Conservation (phyloP, 75 land plant genomes). For the Adiantum capillusveneris region DNA sequence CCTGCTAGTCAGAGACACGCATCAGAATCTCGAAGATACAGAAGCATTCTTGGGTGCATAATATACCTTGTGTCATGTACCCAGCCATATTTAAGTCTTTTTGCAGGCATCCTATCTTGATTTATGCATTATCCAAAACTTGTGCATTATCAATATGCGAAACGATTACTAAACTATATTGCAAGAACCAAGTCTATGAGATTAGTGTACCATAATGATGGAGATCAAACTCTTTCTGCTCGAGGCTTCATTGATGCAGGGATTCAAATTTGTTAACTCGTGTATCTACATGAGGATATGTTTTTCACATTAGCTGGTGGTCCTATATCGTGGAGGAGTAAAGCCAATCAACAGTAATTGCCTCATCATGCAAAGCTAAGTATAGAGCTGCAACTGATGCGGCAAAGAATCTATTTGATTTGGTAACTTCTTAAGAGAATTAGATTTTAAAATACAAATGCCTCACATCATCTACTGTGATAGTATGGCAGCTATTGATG, state of each 20-base stretch:
- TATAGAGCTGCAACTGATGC: conserved; percentile 2
- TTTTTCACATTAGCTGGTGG: conserved; percentile 3
- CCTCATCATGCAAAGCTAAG: conserved; percentile 7
- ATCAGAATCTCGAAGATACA: too few relatives aligned
- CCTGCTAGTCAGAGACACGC: too few relatives aligned
- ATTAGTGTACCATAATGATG: neutral
- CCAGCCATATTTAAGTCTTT: neutral
- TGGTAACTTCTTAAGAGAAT: too few relatives aligned
- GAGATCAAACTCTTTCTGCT: neutral
- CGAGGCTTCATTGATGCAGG: neutral
- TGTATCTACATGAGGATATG: neutral
- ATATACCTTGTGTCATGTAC: conserved; percentile 3
- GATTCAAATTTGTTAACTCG: neutral
- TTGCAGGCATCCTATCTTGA: neutral
- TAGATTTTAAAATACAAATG: too few relatives aligned
- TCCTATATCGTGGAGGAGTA: conserved; percentile 10
- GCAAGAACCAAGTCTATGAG: conserved; percentile 1
- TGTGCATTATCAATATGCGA: conserved; percentile 9
- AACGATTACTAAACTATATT: too few relatives aligned
- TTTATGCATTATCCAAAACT: neutral
- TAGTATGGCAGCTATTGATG: conserved; percentile 2
- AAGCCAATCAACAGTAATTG: conserved; percentile 9
- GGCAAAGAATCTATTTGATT: neutral
- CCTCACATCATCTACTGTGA: conserved; percentile 7
- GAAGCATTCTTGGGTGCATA: conserved; percentile 1